These are phyloP conservation scores for Scenedesmus sp. DNA, from an alignment of 163 green algal genomes.

Conservation along the genomic window DNA sequence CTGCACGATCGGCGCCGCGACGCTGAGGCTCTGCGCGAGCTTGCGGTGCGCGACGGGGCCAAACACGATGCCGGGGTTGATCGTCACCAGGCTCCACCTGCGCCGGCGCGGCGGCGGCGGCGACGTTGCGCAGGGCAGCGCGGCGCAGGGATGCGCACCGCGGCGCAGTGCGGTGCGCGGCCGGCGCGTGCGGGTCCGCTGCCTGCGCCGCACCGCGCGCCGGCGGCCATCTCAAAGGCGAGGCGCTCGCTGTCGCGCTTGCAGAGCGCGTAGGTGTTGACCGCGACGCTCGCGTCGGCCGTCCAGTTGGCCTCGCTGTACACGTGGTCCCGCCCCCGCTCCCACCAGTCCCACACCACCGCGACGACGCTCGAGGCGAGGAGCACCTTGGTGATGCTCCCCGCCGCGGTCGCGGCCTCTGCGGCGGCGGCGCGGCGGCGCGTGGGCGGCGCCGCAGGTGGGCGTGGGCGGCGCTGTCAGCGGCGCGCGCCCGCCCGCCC, in stretches of 20 bases:
- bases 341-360: constrained; percentile 38
- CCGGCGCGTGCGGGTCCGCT: too few species aligned
- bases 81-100: constrained; percentile 25
- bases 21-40: constrained; percentile 15
- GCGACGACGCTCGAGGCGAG: constrained; percentile 39
- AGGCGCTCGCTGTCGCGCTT: constrained; percentile 37
- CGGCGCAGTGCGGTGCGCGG: too few species aligned
- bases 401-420: constrained; percentile 31
- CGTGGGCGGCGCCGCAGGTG: neutral
- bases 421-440: neutral
- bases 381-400: constrained; percentile 35
- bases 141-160: neutral
- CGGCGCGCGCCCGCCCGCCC: too few species aligned
- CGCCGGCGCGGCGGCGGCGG: neutral
- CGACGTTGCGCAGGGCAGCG: neutral
- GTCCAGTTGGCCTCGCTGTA: constrained; percentile 52
- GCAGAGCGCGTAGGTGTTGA: constrained; percentile 36
- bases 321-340: constrained; percentile 42
- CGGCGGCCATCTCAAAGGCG: constrained; percentile 13
- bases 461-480: too few species aligned
- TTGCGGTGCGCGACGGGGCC: constrained; percentile 18
- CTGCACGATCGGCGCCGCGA: constrained; percentile 31
- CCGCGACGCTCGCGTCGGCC: constrained; percentile 12
- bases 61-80: constrained; percentile 41
- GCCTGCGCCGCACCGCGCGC: constrained; percentile 18